Evolutionary conservation across 2,329 filamentous ascomycete genomes (phyloP), one percentile per base, ranked within the genome.

Genomic region (Calonectria honghensis): DNA sequence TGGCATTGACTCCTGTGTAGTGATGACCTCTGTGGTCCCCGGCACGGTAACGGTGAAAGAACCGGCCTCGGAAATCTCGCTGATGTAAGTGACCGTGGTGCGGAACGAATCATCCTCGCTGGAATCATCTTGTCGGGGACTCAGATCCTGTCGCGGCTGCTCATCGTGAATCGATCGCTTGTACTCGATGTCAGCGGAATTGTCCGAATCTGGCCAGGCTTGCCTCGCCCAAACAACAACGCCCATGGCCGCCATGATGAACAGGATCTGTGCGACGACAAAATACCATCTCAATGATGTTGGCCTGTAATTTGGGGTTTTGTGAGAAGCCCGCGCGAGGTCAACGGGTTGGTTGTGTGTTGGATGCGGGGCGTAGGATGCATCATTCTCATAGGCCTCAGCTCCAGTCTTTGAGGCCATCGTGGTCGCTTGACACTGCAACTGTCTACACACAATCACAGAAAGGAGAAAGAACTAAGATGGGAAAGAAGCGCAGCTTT

Each of bases 261-360:
- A 73, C 6, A 69, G 13, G 18, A 81, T 75, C n/a, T 76, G 70
- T 0, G 63, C 61, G 2, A 78, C 20, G 10, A 81, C 69, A 27
- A 78, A 81, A 68, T 81, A 79, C 79, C 79, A 81, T 72, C 79
- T 68, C 20, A 81, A 50, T 16, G 79, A 74, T 20, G 79, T 81
- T 3, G 79, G 79, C 5, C 73, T 75, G 39, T 81, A 81, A 39
- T 79, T 75, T 6, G 74, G 59, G 27, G 57, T 73, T 45, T 77
- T 59, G 35, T 37, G 66, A 14, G 27, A 6, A 2, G 6, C 41
- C 20, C 10, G 66, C 2, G 50, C 20, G 3, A 6, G 10, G 29
- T 68, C 14, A 37, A 35, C 37, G n/a, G 27, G 13, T 4, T 61
- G 57, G 37, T 35, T 29, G 11, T 68, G 27, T 3, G 10, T 48